phyloP scores from a whole-genome alignment of 352 stramenopile species.

The Globisporangium emineosum region DNA sequence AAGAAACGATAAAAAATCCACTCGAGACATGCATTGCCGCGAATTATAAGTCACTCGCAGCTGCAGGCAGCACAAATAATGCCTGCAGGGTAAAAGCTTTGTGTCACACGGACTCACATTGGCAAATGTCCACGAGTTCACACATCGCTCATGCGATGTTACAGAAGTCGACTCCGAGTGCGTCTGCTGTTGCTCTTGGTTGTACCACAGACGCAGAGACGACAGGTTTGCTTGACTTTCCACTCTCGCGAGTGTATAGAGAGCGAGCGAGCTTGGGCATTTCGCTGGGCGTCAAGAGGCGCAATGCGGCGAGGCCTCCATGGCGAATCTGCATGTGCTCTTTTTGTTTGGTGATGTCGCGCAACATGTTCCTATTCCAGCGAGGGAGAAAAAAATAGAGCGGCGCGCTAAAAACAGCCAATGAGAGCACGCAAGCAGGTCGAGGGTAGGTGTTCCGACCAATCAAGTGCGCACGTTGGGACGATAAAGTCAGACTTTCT shows the following conservation, averaged over 20 bases:
- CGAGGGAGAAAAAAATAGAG: not conserved
- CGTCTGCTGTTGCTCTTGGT: not conserved
- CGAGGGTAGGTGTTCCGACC: slow-evolving; percentile 5
- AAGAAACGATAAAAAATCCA: too few relatives aligned
- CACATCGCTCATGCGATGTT: not conserved
- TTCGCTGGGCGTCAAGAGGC: not conserved
- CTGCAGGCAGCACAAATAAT: not conserved
- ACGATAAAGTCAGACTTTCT: slow-evolving; percentile 8
- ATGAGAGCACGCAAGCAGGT: slow-evolving; percentile 1
- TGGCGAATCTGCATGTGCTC: not conserved
- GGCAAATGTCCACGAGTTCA: not conserved
- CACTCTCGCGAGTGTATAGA: not conserved
- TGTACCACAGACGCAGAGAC: not conserved
- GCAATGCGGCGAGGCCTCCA: not conserved
- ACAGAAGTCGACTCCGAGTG: too few relatives aligned
- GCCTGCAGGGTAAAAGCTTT: too few relatives aligned
- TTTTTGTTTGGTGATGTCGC: not conserved
- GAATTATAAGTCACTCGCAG: not conserved
- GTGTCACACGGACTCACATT: not conserved
- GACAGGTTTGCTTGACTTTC: not conserved
- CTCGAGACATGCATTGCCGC: not conserved
- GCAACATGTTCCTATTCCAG: too few relatives aligned
- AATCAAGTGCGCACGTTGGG: not conserved
- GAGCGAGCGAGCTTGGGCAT: not conserved
- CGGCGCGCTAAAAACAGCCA: slow-evolving; percentile 1